Evolutionary conservation across 371 early-diverging fungal species (phyloP).

Genomic region (Catenaria anguillulae): DNA sequence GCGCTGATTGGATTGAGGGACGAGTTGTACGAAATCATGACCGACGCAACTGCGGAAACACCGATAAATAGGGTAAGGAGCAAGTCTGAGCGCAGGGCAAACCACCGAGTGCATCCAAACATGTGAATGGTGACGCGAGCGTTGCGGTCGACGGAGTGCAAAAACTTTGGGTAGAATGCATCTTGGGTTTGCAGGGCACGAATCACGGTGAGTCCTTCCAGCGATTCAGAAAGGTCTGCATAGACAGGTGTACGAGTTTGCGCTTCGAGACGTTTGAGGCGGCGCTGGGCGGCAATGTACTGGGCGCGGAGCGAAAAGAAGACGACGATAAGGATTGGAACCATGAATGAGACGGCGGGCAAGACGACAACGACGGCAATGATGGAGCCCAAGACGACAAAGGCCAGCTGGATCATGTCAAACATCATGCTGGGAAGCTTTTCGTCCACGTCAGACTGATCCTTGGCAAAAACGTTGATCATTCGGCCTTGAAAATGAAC

Average conservation of each 20-base stretch:
- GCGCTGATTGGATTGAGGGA: slow-evolving; percentile 38
- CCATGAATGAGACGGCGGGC: slow-evolving; percentile 19
- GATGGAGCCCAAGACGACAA: slow-evolving; percentile 12
- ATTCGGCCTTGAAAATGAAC: not conserved
- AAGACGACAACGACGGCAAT: slow-evolving; percentile 16
- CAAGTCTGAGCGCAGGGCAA: slow-evolving; percentile 8
- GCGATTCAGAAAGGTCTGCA: slow-evolving; percentile 9
- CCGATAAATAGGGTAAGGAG: not conserved
- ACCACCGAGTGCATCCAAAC: slow-evolving; percentile 5
- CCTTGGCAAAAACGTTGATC: slow-evolving; percentile 17
- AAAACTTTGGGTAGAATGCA: slow-evolving; percentile 41
- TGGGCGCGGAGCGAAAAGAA: slow-evolving; percentile 17
- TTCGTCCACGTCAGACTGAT: slow-evolving; percentile 11
- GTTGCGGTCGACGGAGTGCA: slow-evolving; percentile 40
- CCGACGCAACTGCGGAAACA: slow-evolving; percentile 1
- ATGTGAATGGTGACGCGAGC: slow-evolving; percentile 9
- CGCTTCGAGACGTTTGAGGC: slow-evolving; percentile 25
- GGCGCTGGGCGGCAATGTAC: slow-evolving; percentile 12
- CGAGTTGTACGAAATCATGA: not conserved
- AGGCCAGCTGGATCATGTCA: slow-evolving; percentile 23
- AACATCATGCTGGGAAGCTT: slow-evolving; percentile 20
- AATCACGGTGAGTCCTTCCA: slow-evolving; percentile 53
- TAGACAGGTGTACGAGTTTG: slow-evolving; percentile 24
- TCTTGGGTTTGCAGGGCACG: slow-evolving; percentile 53
- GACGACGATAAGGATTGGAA: slow-evolving; percentile 18